phyloP scores from a whole-genome alignment of 768 basidiomycete genomes.

The Tulasnella sp. region DNA sequence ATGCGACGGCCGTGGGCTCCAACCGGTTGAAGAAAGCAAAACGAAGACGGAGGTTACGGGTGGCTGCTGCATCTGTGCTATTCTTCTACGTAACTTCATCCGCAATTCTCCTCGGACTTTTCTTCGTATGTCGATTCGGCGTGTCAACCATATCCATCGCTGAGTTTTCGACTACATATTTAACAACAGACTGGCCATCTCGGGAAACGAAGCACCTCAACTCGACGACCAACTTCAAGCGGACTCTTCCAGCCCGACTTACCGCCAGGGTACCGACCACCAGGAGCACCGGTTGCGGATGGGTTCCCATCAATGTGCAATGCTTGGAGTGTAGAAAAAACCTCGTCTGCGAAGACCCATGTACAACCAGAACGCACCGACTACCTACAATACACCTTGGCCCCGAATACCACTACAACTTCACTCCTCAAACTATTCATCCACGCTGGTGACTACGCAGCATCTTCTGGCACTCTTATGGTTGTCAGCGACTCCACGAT shows the following conservation, averaged over 20 bases:
- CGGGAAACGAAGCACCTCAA: not conserved
- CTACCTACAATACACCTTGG: constrained; percentile 22
- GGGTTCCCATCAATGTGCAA: constrained; percentile 24
- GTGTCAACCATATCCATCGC: not conserved
- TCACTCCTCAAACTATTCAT: constrained; percentile 22
- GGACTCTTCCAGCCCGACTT: constrained; percentile 13
- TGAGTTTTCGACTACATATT: not conserved
- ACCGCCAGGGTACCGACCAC: constrained; percentile 22
- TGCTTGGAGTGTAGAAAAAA: constrained; percentile 13
- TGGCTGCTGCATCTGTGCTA: not conserved
- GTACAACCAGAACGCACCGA: constrained; percentile 24
- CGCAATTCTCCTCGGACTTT: constrained; percentile 21
- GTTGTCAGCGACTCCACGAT: constrained; percentile 24
- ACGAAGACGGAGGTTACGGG: constrained; percentile 19
- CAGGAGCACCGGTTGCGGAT: constrained; percentile 24
- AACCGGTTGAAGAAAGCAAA: constrained; percentile 1
- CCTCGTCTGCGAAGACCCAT: not conserved
- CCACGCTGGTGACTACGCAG: constrained; percentile 15
- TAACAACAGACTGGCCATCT: constrained; percentile 7
- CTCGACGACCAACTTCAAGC: not conserved
- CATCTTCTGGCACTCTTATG: constrained; percentile 22
- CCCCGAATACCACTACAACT: constrained; percentile 7
- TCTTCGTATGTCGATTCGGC: constrained; percentile 16
- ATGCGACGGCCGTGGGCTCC: not conserved
- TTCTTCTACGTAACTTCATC: constrained; percentile 22